Evolutionary conservation across 78 protist genomes (phyloP).

Genomic region (Pigoraptor vietnamica): DNA sequence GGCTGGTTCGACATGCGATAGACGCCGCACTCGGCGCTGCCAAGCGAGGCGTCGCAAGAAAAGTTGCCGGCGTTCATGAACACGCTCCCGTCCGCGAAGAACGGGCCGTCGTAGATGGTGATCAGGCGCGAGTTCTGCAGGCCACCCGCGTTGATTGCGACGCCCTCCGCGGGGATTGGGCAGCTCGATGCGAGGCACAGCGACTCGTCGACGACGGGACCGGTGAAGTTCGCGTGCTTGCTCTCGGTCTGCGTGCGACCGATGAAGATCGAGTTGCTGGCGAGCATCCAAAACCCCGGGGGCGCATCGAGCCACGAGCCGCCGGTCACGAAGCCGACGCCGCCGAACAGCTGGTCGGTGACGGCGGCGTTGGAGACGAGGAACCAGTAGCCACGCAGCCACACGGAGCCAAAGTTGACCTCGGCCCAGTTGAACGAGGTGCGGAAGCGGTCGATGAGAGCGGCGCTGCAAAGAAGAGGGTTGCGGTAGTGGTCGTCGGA

Average conservation of each 20-base stretch:
- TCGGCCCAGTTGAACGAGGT: not conserved
- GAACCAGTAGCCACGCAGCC: not conserved
- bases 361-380: not conserved
- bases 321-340: not conserved
- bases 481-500: not conserved
- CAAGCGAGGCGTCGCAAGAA: not conserved
- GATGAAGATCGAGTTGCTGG: not conserved
- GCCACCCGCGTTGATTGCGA: not conserved
- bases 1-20: not conserved
- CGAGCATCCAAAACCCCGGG: not conserved
- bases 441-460: not conserved
- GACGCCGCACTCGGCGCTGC: not conserved
- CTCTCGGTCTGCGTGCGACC: not conserved
- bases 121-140: not conserved
- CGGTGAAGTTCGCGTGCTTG: not conserved
- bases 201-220: not conserved
- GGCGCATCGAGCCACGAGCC: not conserved
- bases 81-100: not conserved
- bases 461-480: not conserved
- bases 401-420: not conserved
- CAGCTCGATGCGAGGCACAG: not conserved
- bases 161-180: not conserved
- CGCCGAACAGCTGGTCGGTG: not conserved
- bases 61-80: not conserved
- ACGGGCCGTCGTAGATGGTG: conserved; percentile 2